These are phyloP conservation scores for Diospyros kaki DNA, from an alignment of 148 eudicot genomes.

Conservation along the genomic window DNA sequence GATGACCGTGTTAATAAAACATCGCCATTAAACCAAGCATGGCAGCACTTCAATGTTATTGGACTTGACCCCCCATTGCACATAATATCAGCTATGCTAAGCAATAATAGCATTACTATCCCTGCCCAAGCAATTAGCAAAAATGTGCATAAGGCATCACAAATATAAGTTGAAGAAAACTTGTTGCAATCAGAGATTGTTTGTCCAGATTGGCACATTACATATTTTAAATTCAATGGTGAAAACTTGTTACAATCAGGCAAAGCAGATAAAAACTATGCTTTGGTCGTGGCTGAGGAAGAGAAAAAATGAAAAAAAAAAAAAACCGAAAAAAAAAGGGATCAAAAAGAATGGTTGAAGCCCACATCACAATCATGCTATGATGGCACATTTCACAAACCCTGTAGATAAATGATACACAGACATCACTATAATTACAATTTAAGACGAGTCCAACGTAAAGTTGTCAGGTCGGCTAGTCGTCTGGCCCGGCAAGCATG, in stretches of 20 bases:
- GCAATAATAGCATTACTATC: too few species aligned
- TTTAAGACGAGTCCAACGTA: neutral
- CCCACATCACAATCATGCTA: constrained; percentile 14
- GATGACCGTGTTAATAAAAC: too few species aligned
- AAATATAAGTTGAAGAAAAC: too few species aligned
- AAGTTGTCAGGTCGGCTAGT: constrained; percentile 41
- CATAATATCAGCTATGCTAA: neutral
- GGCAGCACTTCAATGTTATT: too few species aligned
- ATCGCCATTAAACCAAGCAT: too few species aligned
- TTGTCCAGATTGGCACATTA: neutral
- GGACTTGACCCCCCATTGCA: too few species aligned
- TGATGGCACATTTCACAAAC: constrained; percentile 21
- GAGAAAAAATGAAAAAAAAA: neutral
- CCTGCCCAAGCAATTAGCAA: too few species aligned
- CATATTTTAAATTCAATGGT: neutral
- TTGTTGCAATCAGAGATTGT: neutral
- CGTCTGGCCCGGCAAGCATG: constrained; percentile 81
- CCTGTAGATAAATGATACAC: constrained; percentile 15
- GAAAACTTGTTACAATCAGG: constrained; percentile 11
- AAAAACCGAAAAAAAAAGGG: neutral
- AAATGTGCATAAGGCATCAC: too few species aligned
- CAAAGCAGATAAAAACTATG: constrained; percentile 17
- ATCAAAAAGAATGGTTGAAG: neutral
- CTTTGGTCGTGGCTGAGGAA: constrained; percentile 3
- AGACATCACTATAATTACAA: constrained; percentile 24